Percentiles rank a stretch among this genome's conserved stretches.
phyloP scores from a whole-genome alignment of 108 stramenopile species.

The Skeletonema menzelii region DNA sequence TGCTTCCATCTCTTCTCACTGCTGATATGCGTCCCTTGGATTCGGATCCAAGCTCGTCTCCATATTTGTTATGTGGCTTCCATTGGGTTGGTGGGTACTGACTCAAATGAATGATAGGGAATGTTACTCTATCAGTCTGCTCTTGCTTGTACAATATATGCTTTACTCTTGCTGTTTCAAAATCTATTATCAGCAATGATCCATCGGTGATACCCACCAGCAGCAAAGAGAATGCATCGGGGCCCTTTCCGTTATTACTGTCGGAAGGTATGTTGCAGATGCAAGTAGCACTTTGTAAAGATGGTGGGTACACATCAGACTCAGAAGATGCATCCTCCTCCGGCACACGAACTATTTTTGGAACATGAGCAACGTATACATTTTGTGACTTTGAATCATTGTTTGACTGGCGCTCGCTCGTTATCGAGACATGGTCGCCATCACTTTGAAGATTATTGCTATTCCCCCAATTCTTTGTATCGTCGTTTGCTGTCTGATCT shows the following conservation, averaged over 20 bases:
- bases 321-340: background rate
- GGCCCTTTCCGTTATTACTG: conserved; percentile 19
- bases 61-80: conserved; percentile 43
- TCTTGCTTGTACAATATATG: background rate
- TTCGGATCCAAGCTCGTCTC: conserved; percentile 40
- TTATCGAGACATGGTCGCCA: background rate
- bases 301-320: background rate
- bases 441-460: background rate
- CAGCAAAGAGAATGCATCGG: conserved; percentile 16
- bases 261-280: conserved; percentile 32
- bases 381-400: background rate
- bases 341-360: conserved; percentile 27
- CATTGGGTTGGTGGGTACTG: conserved; percentile 33
- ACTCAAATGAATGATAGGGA: conserved; percentile 30
- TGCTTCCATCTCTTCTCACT: conserved; percentile 33
- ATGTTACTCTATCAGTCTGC: background rate
- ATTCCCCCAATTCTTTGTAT: background rate
- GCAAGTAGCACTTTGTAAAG: conserved; percentile 41
- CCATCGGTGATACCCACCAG: conserved; percentile 38
- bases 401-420: background rate
- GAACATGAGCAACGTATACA: conserved; percentile 27
- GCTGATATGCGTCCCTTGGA: conserved; percentile 30
- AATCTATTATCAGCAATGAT: conserved; percentile 29
- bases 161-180: conserved; percentile 23
- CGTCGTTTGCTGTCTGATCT: conserved; percentile 11